Evolutionary conservation across 2,329 filamentous ascomycete species (phyloP), one percentile per base, ranked within the genome.

Genomic region (Venturia oleaginea): DNA sequence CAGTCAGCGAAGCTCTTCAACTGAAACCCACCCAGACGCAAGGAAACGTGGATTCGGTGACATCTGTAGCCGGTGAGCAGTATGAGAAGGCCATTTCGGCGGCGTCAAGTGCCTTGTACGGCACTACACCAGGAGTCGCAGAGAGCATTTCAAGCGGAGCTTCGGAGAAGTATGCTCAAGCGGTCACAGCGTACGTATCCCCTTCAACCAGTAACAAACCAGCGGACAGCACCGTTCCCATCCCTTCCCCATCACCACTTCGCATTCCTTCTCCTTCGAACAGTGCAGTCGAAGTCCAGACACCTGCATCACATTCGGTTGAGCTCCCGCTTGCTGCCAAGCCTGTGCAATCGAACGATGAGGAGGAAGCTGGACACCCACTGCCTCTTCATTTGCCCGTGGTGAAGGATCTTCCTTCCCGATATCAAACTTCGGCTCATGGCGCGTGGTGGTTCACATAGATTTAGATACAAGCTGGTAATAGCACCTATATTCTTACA

Each of bases 121-220:
- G 64, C 8, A 61, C 65, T 27, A 42, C 37, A 19, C 63, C 63
- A 43, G 51, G 34, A 24, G 34, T 46, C 19, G 48, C 27, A n/a
- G 61, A 54, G 34, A 63, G 61, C 22, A 4, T 63, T 5, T 63
- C 61, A 11, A 63, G 61, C 34, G 32, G 34, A n/a, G 81, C 81
- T 19, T 78, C 81, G 27, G 80, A 83, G 59, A 80, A 79, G 66
- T 86, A 85, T 70, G 74, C 76, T 34, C 76, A 82, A 66, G 84
- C 84, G 63, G 81, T 86, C 64, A 79, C 81, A 65, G 83, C 84
- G 76, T 82, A 77, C 77, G 80, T 73, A 30, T 46, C 34, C 22
- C 61, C 48, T 32, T 30, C 55, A 27, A 27, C 4, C 22, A 17
- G 3, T 57, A 30, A n/a, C 51, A 32, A 57, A n/a, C 19, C 30